Base-by-base conservation (phyloP, 148 eudicot species). In the Rhododendron kiyosumense region DNA sequence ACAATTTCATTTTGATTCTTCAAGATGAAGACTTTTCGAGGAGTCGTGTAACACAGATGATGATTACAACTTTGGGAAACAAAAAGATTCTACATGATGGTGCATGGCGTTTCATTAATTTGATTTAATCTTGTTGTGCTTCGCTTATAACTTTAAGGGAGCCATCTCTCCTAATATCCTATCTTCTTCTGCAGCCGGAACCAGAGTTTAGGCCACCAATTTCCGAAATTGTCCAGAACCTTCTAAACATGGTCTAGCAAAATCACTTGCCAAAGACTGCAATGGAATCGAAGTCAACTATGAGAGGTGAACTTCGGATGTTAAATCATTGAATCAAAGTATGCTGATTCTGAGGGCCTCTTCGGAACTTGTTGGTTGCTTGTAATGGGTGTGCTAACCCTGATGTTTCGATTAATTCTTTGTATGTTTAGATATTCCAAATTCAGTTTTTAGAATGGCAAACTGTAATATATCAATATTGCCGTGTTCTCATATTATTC, bases 201-300 rank as follows among this genome's bases (percentile, higher is more conserved):
- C 99, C 98, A 3, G 98, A 97, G 87, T 97, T 97, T 88, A 90
- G 99, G 90, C 98, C 99, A 61, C 96, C 98, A 15, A 94, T 95
- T 94, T 97, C 99, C 11, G 99, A 97, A 90, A 94, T 97, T 6
- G 98, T 94, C 45, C 88, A 96, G 80, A 91, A 92, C 74, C 94
- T 97, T 12, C 84, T 92, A 85, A 91, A 91, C 84, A 93, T 95
- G 99, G 88, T 92, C 45, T 89, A 93, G 59, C 89, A 88, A 88
- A 86, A 89, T 59, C 67, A 85, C 17, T 87, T 81, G 83, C 81
- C 41, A 74, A 34, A 57, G 34, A 76, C 71, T 26, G 77, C 78
- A 46, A 24, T 61, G 65, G 45, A 24, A 82, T 9, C 3, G 17
- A 30, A 46, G 5, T 7, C 59, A 73, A 73, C 24, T 32, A 48